Conservation (phyloP, 2,329 filamentous ascomycete species). For the Xylaria digitata region DNA sequence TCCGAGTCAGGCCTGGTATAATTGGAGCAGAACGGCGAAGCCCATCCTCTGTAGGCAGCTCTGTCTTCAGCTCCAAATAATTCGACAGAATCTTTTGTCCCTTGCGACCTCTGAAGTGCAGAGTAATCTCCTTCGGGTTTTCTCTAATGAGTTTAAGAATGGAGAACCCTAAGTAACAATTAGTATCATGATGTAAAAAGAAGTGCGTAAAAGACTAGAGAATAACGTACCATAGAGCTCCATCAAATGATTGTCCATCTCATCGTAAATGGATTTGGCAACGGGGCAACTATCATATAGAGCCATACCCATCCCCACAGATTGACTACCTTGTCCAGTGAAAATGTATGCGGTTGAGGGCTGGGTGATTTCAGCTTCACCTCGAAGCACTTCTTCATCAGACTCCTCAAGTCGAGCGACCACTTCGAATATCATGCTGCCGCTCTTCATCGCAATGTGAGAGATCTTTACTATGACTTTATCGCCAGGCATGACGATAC, state of each 20-base stretch:
- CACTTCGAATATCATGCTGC: slow-evolving; percentile 99
- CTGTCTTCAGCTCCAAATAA: slow-evolving; percentile 99
- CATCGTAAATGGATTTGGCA: slow-evolving; percentile 96
- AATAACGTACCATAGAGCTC: slow-evolving; percentile 88
- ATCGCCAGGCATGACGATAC: slow-evolving; percentile 97
- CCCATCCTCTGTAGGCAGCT: slow-evolving; percentile 92
- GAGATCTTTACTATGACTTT: slow-evolving; percentile 93
- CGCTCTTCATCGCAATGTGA: slow-evolving; percentile 96
- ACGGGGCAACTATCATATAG: slow-evolving; percentile 92
- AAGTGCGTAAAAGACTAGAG: not conserved
- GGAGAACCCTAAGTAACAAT: slow-evolving; percentile 74
- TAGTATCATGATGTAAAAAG: not conserved
- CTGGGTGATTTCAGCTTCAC: slow-evolving; percentile 97
- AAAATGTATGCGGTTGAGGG: slow-evolving; percentile 97
- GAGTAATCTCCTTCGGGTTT: slow-evolving; percentile 98
- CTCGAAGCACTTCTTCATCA: slow-evolving; percentile 93
- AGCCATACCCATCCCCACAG: slow-evolving; percentile 99
- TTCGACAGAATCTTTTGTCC: slow-evolving; percentile 98
- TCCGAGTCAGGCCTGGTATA: slow-evolving; percentile 96
- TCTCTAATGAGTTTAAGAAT: slow-evolving; percentile 99
- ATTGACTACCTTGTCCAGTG: slow-evolving; percentile 96
- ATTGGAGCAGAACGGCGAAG: slow-evolving; percentile 97
- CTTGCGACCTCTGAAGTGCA: slow-evolving; percentile 95
- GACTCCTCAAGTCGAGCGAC: slow-evolving; percentile 94
- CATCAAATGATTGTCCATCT: slow-evolving; percentile 95